A percentile compares a stretch with the other conserved stretches of the same genome.
phyloP scores from a whole-genome alignment of 164 flowering plant species.

The Tetrastigma voinierianum region DNA sequence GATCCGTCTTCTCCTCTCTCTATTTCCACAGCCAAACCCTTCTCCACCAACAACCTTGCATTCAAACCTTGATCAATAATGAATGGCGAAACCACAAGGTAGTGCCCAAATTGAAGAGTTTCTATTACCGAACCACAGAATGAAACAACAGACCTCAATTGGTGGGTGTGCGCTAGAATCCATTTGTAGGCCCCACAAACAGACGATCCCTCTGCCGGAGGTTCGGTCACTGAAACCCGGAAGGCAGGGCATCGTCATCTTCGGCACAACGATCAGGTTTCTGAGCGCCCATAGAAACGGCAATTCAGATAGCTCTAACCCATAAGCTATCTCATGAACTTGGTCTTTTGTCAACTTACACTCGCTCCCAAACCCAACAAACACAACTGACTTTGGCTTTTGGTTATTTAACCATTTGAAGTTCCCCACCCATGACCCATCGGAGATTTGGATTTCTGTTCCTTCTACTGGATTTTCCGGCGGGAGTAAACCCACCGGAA shows the following conservation, averaged over 20 bases:
- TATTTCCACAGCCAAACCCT: slow-evolving; percentile 37
- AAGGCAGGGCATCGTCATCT: slow-evolving; percentile 20
- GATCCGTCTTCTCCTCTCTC: slow-evolving; percentile 41
- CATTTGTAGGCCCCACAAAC: slow-evolving; percentile 39
- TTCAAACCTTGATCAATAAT: slow-evolving; percentile 34
- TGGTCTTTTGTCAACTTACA: slow-evolving; percentile 10
- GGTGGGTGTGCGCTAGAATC: slow-evolving; percentile 35
- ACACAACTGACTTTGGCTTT: slow-evolving; percentile 22
- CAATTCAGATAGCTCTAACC: slow-evolving; percentile 25
- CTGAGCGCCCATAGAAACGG: slow-evolving; percentile 31
- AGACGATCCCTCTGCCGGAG: slow-evolving; percentile 30
- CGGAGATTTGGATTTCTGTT: neutral
- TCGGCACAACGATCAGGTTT: slow-evolving; percentile 16
- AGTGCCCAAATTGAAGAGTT: slow-evolving; percentile 31
- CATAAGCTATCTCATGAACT: slow-evolving; percentile 26
- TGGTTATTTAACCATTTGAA: slow-evolving; percentile 47
- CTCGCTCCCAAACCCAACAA: slow-evolving; percentile 22
- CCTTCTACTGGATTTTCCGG: slow-evolving; percentile 9
- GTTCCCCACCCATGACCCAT: slow-evolving; percentile 3
- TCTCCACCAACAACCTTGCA: slow-evolving; percentile 37
- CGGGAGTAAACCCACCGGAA: slow-evolving; percentile 40
- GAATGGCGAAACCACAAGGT: slow-evolving; percentile 21
- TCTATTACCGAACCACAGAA: slow-evolving; percentile 33
- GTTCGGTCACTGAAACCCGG: too few relatives aligned
- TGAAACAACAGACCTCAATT: slow-evolving; percentile 38